A percentile compares a stretch with the other conserved stretches of the same genome.
phyloP scores from a whole-genome alignment of 768 basidiomycete genomes.

The Kwoniella sp. region DNA sequence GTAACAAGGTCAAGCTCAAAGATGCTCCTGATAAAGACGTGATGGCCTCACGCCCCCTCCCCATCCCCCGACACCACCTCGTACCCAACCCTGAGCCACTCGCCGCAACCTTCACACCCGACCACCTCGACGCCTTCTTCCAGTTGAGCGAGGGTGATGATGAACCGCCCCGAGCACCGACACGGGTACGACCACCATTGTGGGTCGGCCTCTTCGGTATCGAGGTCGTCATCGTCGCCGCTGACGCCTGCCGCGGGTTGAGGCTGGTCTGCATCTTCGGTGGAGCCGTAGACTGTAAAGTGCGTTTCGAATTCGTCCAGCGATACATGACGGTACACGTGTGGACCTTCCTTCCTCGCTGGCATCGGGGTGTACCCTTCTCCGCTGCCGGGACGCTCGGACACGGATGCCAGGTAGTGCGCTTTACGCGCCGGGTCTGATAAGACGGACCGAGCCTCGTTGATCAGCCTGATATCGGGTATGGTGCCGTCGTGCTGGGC shows the following conservation, averaged over 20 bases:
- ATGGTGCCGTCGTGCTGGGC: not conserved
- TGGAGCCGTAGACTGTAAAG: not conserved
- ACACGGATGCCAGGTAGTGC: not conserved
- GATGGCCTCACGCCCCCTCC: not conserved
- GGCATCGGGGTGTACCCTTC: not conserved
- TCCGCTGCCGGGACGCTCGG: not conserved
- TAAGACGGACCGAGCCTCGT: constrained; percentile 29
- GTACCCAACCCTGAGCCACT: constrained; percentile 51
- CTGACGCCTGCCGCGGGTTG: not conserved
- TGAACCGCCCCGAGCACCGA: constrained; percentile 46
- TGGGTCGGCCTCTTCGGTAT: constrained; percentile 31
- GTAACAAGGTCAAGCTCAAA: too few relatives aligned
- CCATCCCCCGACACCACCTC: constrained; percentile 43
- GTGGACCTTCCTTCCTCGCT: constrained; percentile 4
- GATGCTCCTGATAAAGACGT: too few relatives aligned
- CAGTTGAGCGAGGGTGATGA: constrained; percentile 45
- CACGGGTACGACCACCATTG: constrained; percentile 50
- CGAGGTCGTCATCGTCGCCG: constrained; percentile 1
- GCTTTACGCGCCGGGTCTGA: not conserved
- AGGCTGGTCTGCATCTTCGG: not conserved
- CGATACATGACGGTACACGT: constrained; percentile 19
- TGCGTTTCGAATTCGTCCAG: constrained; percentile 27
- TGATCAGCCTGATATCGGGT: constrained; percentile 19
- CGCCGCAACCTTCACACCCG: constrained; percentile 51
- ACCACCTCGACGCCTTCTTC: constrained; percentile 51